These are phyloP conservation scores for Keithomyces neogunnii DNA, from an alignment of 2,329 filamentous ascomycete species.

Conservation along the genomic window DNA sequence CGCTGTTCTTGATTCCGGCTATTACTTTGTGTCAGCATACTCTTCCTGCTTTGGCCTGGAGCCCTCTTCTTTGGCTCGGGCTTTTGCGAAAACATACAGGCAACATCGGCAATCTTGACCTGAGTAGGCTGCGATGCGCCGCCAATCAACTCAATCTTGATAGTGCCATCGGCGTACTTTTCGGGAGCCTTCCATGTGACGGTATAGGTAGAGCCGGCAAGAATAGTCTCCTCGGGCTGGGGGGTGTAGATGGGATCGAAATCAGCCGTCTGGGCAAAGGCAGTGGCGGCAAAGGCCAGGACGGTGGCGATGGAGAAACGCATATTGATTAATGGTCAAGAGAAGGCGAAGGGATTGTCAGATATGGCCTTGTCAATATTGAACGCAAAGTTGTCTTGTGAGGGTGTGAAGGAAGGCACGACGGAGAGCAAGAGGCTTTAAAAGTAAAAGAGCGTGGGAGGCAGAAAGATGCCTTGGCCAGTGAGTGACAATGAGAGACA, in stretches of 20 bases:
- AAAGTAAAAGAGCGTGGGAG: constrained; percentile 22
- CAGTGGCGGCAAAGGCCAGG: constrained; percentile 42
- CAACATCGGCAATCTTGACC: constrained; percentile 33
- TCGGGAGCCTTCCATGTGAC: constrained; percentile 41
- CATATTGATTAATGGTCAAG: constrained; percentile 35
- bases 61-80: background rate
- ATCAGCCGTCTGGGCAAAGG: constrained; percentile 44
- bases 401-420: constrained; percentile 7
- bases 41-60: background rate
- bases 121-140: constrained; percentile 37
- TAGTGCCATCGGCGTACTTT: constrained; percentile 31
- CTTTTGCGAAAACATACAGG: constrained; percentile 33
- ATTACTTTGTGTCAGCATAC: background rate
- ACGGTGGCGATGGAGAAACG: constrained; percentile 42
- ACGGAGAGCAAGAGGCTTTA: constrained; percentile 5
- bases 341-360: background rate
- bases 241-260: constrained; percentile 49
- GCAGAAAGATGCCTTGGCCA: constrained; percentile 14
- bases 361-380: background rate
- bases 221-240: constrained; percentile 30
- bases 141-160: constrained; percentile 47
- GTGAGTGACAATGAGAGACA: constrained; percentile 11
- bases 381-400: background rate
- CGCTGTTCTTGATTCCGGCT: constrained; percentile 40
- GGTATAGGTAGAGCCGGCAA: constrained; percentile 39